Conservation (phyloP, 306 rosid species). For the Vachellia collinsii region DNA sequence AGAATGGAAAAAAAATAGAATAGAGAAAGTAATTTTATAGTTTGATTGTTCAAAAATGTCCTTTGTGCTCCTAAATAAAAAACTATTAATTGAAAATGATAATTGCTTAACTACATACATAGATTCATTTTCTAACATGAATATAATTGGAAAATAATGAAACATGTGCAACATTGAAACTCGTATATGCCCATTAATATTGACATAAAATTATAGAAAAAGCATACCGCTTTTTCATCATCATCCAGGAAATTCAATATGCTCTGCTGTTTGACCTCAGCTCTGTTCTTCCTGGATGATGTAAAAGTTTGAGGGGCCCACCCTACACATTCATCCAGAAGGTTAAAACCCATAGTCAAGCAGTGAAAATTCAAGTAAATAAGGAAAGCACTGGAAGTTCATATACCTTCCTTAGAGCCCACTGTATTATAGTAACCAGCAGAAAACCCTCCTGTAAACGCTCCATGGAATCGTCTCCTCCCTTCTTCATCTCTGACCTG, state of each 20-base stretch:
- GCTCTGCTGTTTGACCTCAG: conserved; percentile 81
- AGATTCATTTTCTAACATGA: conserved; percentile 2
- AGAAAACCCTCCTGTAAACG: conserved; percentile 92
- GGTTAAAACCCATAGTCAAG: conserved; percentile 30
- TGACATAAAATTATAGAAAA: conserved; percentile 30
- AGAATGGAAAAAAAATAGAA: too few relatives aligned
- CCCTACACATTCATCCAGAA: conserved; percentile 61
- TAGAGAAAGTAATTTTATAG: too few relatives aligned
- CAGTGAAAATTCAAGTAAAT: conserved; percentile 8
- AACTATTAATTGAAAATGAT: too few relatives aligned
- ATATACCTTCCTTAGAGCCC: conserved; percentile 90
- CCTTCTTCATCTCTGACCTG: conserved; percentile 99
- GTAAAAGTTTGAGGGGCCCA: conserved; percentile 92
- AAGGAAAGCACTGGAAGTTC: conserved; percentile 19
- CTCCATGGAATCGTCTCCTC: conserved; percentile 97
- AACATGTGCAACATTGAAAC: conserved; percentile 23
- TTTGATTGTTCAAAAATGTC: too few relatives aligned
- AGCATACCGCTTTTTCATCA: conserved; percentile 87
- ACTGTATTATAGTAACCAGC: conserved; percentile 93
- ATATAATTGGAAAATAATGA: conserved; percentile 10
- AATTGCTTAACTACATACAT: conserved; percentile 19
- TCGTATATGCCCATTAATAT: conserved; percentile 21
- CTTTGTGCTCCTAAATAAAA: too few relatives aligned
- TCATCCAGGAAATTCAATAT: conserved; percentile 88
- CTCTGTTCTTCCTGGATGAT: conserved; percentile 92